Base-by-base conservation (phyloP, 495 filamentous ascomycete species). In the Lasiosphaeriaceae sp. region DNA sequence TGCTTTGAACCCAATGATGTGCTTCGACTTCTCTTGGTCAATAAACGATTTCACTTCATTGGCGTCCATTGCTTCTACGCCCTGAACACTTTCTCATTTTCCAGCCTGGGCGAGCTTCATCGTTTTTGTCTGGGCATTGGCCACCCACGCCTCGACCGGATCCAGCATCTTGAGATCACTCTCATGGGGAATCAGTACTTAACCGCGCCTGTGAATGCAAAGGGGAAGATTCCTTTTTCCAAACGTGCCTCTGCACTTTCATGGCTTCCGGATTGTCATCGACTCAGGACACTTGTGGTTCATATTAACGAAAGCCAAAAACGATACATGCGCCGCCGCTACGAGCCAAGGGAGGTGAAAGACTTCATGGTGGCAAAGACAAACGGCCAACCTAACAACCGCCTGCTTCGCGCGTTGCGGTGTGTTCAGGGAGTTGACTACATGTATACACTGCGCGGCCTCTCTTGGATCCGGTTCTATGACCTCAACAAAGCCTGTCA, bases 41-140 rank as follows among this genome's bases (percentile, higher is more conserved):
- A 52, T 48, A 71, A 65, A 44, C 57, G 70, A 0, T 72, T 71
- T 61, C 54, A 52, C 21, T 75, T 63, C 24, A 58, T 72, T 7
- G 69, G 66, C 3, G 57, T 59, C 0, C 73, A 77, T 44, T 59
- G 64, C 11, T 78, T 77, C 48, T 76, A 76, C 17, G 74, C 72
- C 17, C 47, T 66, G 0, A 78, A 78, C 50, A 75, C 74, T 0
- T 78, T 78, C 21, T 72, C 72, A 0, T 77, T 78, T 47, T 76
- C 73, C 11, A 71, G 67, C 2, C 61, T 78, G 0, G 75, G 75
- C 3, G 74, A 78, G 50, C 67, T 71, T 23, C 58, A 60, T 8
- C 67, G 72, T 3, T 78, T 78, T 50, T 64, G 63, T 37, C 54
- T 65, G 8, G 73, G 73, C 1, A 72, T 69, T 9, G 66, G 67